Percentiles rank a stretch among this genome's conserved stretches.
Evolutionary conservation across 129 eudicot species (phyloP).

Genomic region (Sambucus nigra): DNA sequence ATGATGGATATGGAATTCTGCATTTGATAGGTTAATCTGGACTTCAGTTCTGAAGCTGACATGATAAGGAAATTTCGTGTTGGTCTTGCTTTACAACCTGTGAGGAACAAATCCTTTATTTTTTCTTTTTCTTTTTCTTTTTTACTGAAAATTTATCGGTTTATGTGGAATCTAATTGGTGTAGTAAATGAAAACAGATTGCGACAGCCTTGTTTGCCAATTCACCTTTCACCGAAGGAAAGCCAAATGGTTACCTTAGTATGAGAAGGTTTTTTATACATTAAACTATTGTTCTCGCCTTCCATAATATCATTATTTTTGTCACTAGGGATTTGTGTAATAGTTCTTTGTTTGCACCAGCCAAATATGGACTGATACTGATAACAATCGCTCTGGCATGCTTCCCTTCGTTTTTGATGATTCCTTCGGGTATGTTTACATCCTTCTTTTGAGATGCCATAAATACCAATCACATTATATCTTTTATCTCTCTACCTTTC

Average conservation of each 20-base stretch:
- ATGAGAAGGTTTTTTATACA: constrained; percentile 66
- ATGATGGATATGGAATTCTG: neutral
- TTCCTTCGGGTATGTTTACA: constrained; percentile 64
- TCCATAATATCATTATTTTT: neutral
- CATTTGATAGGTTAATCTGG: constrained; percentile 69
- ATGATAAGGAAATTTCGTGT: constrained; percentile 96
- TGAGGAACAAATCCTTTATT: constrained; percentile 30
- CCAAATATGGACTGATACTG: constrained; percentile 97
- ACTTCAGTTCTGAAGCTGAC: constrained; percentile 94
- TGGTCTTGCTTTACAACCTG: constrained; percentile 98
- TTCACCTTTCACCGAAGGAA: constrained; percentile 98
- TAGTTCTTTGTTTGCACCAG: constrained; percentile 25
- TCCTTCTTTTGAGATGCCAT: neutral
- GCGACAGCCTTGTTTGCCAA: constrained; percentile 95
- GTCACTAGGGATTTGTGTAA: neutral
- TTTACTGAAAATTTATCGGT: constrained; percentile 4
- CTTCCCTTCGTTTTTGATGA: constrained; percentile 95
- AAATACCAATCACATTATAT: neutral
- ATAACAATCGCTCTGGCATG: constrained; percentile 92
- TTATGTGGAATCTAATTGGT: constrained; percentile 21
- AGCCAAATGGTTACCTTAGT: constrained; percentile 92
- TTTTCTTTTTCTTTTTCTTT: neutral
- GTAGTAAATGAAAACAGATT: constrained; percentile 43
- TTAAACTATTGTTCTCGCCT: neutral
- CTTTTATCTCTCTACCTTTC: neutral